These are phyloP conservation scores for Epicoccum nigrum DNA, from an alignment of 2,329 filamentous ascomycete genomes.

Conservation along the genomic window DNA sequence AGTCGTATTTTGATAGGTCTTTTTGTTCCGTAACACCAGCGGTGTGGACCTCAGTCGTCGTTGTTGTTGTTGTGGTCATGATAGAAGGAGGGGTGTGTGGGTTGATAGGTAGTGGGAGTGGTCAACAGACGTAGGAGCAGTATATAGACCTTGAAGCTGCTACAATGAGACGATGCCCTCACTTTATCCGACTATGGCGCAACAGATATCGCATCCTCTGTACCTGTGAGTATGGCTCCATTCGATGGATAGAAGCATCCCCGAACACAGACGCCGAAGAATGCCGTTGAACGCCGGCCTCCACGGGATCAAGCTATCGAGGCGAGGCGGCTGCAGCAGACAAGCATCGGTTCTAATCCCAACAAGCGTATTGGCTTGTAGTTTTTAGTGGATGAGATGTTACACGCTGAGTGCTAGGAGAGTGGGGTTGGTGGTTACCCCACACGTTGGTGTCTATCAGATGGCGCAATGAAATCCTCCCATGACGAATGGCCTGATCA, in stretches of 20 bases:
- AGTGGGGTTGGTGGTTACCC: conserved; percentile 10
- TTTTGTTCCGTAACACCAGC: conserved; percentile 6
- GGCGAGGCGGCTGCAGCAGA: neutral
- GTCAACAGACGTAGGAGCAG: neutral
- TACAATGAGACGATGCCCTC: neutral
- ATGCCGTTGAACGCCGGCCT: neutral
- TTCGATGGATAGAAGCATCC: neutral
- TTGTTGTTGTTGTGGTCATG: conserved; percentile 35
- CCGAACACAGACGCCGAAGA: neutral
- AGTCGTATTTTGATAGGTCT: conserved; percentile 40
- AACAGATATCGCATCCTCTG: neutral
- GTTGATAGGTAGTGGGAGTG: neutral
- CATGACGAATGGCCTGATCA: conserved; percentile 24
- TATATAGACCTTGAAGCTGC: neutral
- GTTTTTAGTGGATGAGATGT: neutral
- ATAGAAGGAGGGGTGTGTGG: neutral
- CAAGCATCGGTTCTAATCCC: neutral
- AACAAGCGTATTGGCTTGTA: conserved; percentile 1
- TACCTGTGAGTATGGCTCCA: neutral
- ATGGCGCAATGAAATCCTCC: conserved; percentile 32
- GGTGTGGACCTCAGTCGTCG: conserved; percentile 19
- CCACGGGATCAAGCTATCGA: neutral
- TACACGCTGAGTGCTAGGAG: neutral
- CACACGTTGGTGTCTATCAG: conserved; percentile 17
- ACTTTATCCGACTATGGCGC: conserved; percentile 2